Percentiles rank a stretch among this genome's conserved stretches.
Conservation (phyloP, 495 filamentous ascomycete genomes). For the Talaromyces adpressus region DNA sequence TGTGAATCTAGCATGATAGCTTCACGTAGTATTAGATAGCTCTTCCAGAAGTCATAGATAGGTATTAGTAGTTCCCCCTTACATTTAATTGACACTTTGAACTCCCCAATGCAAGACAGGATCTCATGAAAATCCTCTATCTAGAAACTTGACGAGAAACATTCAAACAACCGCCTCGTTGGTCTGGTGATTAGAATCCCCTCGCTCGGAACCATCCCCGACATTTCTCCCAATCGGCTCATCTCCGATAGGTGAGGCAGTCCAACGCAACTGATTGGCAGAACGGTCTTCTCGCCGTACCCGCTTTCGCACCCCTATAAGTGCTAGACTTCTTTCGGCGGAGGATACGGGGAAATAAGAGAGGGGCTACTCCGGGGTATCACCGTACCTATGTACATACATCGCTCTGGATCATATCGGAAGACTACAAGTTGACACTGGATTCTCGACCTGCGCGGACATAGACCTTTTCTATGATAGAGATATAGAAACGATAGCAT, state of each 20-base stretch:
- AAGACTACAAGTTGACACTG: too few relatives aligned
- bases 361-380: neutral
- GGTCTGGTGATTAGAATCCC: too few relatives aligned
- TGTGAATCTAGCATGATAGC: too few relatives aligned
- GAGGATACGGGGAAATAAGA: neutral
- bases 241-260: neutral
- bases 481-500: too few relatives aligned
- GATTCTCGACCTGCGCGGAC: too few relatives aligned
- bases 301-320: neutral
- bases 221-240: neutral
- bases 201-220: neutral
- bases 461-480: too few relatives aligned
- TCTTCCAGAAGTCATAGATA: too few relatives aligned
- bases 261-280: neutral
- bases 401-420: neutral
- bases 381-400: neutral
- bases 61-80: neutral
- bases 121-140: neutral
- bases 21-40: too few relatives aligned
- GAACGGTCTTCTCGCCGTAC: neutral
- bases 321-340: neutral
- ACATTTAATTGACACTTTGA: neutral
- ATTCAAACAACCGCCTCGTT: too few relatives aligned
- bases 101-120: neutral
- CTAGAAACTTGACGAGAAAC: neutral